A percentile compares a stretch with the other conserved stretches of the same genome.
Evolutionary conservation across 176 grass and related monocot genomes (phyloP).

Genomic region (Oryza officinalis): DNA sequence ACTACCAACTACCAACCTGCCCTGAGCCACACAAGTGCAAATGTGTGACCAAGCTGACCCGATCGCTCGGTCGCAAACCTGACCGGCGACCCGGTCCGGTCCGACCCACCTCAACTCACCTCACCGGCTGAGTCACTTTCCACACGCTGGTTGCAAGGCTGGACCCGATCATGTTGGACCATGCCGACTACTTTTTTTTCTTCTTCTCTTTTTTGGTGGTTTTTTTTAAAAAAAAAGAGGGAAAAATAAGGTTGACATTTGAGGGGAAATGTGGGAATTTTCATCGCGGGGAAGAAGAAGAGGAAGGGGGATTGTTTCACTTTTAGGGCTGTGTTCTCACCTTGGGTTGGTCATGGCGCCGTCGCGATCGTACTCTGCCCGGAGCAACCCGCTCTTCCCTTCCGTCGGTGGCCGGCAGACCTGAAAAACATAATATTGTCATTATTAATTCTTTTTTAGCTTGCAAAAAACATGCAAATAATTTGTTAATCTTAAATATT

Average conservation of each 20-base stretch:
- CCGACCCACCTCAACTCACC: not conserved
- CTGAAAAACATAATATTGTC: not conserved
- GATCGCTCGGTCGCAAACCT: not conserved
- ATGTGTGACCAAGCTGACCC: not conserved
- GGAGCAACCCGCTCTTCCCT: slow-evolving; percentile 84
- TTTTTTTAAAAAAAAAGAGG: not conserved
- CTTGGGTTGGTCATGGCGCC: slow-evolving; percentile 49
- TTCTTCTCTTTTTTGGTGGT: not conserved
- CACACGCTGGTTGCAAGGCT: not conserved
- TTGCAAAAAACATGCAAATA: not conserved
- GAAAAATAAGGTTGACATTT: not conserved
- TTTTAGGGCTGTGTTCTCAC: slow-evolving; percentile 3
- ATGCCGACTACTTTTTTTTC: not conserved
- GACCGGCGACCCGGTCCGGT: slow-evolving; percentile 14
- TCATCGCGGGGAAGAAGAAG: not conserved
- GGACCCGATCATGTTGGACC: not conserved
- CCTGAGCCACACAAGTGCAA: not conserved
- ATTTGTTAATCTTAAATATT: not conserved
- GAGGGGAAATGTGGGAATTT: not conserved
- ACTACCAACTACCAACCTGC: not conserved
- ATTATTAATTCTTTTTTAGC: not conserved
- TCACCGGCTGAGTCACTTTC: not conserved
- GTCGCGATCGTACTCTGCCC: slow-evolving; percentile 74
- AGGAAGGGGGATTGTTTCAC: not conserved
- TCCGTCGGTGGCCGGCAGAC: slow-evolving; percentile 80